phyloP scores from a whole-genome alignment of 2,329 filamentous ascomycete genomes.

The Huntiella abstrusa region DNA sequence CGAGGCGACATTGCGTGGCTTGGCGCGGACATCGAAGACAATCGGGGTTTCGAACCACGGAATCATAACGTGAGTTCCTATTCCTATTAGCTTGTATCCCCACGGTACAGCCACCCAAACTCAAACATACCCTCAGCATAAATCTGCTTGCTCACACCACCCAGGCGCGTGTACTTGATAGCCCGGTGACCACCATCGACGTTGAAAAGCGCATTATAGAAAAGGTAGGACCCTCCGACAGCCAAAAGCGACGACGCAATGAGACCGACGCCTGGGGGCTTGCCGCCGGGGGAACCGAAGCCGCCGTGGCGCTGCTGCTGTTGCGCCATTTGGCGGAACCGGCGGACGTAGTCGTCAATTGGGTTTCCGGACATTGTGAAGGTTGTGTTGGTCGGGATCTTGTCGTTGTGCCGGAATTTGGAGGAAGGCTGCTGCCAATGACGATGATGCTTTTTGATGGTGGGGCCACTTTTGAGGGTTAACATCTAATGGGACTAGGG shows the following conservation, averaged over 20 bases:
- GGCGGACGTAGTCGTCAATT: conserved; percentile 32
- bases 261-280: conserved; percentile 19
- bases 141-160: conserved; percentile 89
- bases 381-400: too few species aligned
- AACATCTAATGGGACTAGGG: background rate
- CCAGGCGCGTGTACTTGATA: conserved; percentile 91
- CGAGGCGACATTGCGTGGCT: conserved; percentile 89
- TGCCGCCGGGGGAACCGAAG: conserved; percentile 23
- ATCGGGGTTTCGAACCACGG: conserved; percentile 97
- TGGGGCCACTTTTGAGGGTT: conserved; percentile 7
- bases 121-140: conserved; percentile 61
- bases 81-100: conserved; percentile 7
- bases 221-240: conserved; percentile 27
- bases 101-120: background rate
- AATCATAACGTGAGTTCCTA: conserved; percentile 80
- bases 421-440: background rate
- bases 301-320: conserved; percentile 22
- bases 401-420: background rate
- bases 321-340: conserved; percentile 30
- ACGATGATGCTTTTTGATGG: background rate
- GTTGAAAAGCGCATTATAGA: conserved; percentile 49
- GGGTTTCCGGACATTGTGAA: conserved; percentile 17
- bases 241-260: conserved; percentile 25
- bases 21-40: conserved; percentile 93
- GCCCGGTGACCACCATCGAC: conserved; percentile 97